A percentile compares a stretch with the other conserved stretches of the same genome.
Conservation (phyloP, 257 asterid genomes). For the Voacanga thouarsii region DNA sequence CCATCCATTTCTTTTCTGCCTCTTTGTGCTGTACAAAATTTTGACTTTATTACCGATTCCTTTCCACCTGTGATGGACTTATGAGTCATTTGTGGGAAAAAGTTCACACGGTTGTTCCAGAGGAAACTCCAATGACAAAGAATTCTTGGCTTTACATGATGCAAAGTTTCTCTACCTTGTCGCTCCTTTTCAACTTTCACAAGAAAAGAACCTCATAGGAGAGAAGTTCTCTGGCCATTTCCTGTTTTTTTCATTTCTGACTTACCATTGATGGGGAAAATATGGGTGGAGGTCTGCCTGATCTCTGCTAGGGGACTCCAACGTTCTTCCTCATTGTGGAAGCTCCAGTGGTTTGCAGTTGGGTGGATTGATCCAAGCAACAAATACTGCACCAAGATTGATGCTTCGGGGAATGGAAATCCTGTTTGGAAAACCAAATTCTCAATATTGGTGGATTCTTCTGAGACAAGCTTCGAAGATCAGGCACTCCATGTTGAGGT, state of each 20-base stretch:
- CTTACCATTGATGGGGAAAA: constrained; percentile 44
- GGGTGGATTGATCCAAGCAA: constrained; percentile 71
- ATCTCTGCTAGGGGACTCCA: constrained; percentile 71
- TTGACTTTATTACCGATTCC: constrained; percentile 39
- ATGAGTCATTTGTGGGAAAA: constrained; percentile 18
- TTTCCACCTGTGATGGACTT: constrained; percentile 36
- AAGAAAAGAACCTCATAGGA: constrained; percentile 33
- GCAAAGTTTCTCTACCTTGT: constrained; percentile 32
- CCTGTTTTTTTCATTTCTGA: constrained; percentile 17
- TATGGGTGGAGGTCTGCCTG: constrained; percentile 70
- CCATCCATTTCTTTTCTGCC: constrained; percentile 14
- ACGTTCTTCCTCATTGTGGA: constrained; percentile 55
- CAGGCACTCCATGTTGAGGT: constrained; percentile 65
- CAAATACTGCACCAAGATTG: constrained; percentile 77
- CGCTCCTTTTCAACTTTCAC: constrained; percentile 34
- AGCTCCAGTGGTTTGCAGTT: constrained; percentile 83
- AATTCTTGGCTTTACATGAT: constrained; percentile 26
- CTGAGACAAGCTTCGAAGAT: constrained; percentile 41
- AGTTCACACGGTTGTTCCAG: not conserved
- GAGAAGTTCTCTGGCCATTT: constrained; percentile 15
- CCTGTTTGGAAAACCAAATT: constrained; percentile 79
- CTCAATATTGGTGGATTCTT: constrained; percentile 43
- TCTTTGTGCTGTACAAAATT: constrained; percentile 27
- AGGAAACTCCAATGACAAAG: constrained; percentile 4
- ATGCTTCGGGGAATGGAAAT: constrained; percentile 64